These are phyloP conservation scores for Ophiocordyceps sinensis DNA, from an alignment of 2,329 filamentous ascomycete genomes.

Conservation along the genomic window DNA sequence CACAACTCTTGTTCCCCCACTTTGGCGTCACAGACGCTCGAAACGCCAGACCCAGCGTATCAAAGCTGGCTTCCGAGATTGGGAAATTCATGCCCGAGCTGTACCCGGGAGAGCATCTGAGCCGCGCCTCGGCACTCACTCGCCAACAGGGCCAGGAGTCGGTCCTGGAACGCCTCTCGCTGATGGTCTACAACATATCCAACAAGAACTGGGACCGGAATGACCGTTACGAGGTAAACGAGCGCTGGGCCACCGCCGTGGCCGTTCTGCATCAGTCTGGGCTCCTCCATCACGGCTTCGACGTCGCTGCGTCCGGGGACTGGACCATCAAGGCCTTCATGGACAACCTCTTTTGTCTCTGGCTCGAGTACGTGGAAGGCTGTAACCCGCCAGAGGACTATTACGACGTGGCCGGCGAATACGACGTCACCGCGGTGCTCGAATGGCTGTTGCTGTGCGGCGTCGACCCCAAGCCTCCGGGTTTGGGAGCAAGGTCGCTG, in stretches of 20 bases:
- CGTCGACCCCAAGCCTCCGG: not conserved
- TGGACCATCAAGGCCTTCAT: not conserved
- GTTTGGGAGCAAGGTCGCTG: too few species aligned
- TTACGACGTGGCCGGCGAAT: too few species aligned
- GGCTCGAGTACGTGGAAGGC: not conserved
- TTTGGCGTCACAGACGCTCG: too few species aligned
- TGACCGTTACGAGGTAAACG: too few species aligned
- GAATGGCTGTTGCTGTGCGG: not conserved
- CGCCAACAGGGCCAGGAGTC: not conserved
- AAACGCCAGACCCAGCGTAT: not conserved
- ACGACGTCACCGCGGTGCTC: too few species aligned
- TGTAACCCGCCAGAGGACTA: not conserved
- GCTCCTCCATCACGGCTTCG: not conserved
- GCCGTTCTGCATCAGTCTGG: not conserved
- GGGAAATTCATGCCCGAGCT: not conserved
- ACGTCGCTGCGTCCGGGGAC: not conserved
- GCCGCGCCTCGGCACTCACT: not conserved
- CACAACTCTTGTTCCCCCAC: too few species aligned
- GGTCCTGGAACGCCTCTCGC: not conserved
- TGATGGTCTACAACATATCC: not conserved
- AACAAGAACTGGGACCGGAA: not conserved
- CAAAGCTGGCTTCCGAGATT: not conserved
- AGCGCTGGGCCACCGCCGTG: not conserved
- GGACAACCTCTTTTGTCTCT: not conserved
- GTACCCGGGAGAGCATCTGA: not conserved